Evolutionary conservation across 2,329 filamentous ascomycete species (phyloP).

Genomic region (Botrytis tulipae): DNA sequence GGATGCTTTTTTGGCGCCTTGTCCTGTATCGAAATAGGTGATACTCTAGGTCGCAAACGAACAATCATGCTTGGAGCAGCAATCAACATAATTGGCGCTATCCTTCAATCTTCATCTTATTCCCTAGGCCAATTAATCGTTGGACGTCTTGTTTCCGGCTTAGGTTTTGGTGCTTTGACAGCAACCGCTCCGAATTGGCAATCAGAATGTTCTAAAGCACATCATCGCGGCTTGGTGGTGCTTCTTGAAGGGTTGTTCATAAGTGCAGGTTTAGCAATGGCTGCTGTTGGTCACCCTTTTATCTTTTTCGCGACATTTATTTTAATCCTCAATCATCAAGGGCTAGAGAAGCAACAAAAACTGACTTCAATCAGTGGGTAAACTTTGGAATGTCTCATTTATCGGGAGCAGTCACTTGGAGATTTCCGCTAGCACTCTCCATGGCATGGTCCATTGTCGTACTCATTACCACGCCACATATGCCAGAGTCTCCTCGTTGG

Average conservation of each 20-base stretch:
- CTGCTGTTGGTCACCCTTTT: slow-evolving; percentile 17
- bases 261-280: slow-evolving; percentile 44
- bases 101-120: slow-evolving; percentile 43
- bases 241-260: slow-evolving; percentile 60
- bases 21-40: slow-evolving; percentile 40
- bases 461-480: slow-evolving; percentile 49
- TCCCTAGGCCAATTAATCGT: slow-evolving; percentile 54
- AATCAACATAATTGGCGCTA: slow-evolving; percentile 57
- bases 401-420: slow-evolving; percentile 52
- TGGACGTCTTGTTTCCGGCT: slow-evolving; percentile 48
- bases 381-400: slow-evolving; percentile 55
- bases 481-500: slow-evolving; percentile 54
- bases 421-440: slow-evolving; percentile 60
- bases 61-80: slow-evolving; percentile 57
- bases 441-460: slow-evolving; percentile 60
- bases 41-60: slow-evolving; percentile 54
- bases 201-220: slow-evolving; percentile 56
- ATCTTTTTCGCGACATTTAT: not conserved
- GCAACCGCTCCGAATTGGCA: slow-evolving; percentile 58
- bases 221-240: slow-evolving; percentile 58
- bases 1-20: slow-evolving; percentile 50
- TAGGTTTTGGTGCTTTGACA: slow-evolving; percentile 52
- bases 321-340: slow-evolving; percentile 1
- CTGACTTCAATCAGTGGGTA: slow-evolving; percentile 50
- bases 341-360: not conserved